Percentiles rank a stretch among this genome's conserved stretches.
Evolutionary conservation across 305 asterid species (phyloP).

Genomic region (Coffea humblotiana): DNA sequence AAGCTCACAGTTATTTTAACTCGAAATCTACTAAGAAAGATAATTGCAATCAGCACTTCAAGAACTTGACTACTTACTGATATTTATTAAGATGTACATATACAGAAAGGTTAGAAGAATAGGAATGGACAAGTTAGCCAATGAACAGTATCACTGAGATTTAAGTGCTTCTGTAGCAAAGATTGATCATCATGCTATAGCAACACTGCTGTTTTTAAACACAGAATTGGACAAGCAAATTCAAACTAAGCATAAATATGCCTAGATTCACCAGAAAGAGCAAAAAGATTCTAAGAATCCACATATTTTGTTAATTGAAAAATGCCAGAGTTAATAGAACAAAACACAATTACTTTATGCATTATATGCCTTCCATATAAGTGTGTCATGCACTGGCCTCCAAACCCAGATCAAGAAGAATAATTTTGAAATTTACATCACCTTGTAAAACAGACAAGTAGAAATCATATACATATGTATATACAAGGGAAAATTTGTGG

Average conservation of each 20-base stretch:
- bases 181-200: not conserved
- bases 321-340: not conserved
- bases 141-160: not conserved
- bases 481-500: too few species aligned
- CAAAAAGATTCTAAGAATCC: not conserved
- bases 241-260: not conserved
- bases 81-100: not conserved
- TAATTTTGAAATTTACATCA: not conserved
- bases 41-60: not conserved
- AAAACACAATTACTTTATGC: not conserved
- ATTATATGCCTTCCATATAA: not conserved
- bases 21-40: constrained; percentile 8
- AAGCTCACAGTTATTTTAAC: constrained; percentile 32
- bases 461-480: too few species aligned
- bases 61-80: not conserved
- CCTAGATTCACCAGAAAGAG: too few species aligned
- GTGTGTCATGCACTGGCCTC: not conserved
- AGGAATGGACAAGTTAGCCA: not conserved
- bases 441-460: not conserved
- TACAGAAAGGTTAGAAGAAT: not conserved
- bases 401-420: not conserved
- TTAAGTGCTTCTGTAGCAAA: not conserved
- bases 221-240: not conserved
- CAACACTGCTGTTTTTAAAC: not conserved
- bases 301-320: not conserved